Base-by-base conservation (phyloP, 345 rosid species). In the Acer negundo region DNA sequence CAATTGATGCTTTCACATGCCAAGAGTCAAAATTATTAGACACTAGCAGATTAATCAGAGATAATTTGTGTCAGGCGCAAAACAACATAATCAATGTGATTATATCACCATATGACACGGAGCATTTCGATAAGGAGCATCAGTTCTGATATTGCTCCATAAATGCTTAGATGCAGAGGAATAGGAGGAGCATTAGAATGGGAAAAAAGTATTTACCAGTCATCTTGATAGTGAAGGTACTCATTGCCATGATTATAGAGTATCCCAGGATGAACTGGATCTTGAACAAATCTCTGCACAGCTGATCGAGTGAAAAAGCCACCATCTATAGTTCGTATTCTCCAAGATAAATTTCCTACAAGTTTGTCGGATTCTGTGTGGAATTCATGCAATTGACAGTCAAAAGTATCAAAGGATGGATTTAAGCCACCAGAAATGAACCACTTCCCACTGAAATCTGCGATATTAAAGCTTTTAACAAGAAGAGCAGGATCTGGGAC, bases 161-260 rank as follows among this genome's bases (percentile, higher is more conserved):
- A 6, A 28, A 31, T 35, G 44, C 69, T 65, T 46, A 26, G 5
- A 26, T 17, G 47, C 42, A 49, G 17, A 74, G 59, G 9, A 61
- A 58, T 47, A 26, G 16, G 10, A n/a, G 8, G 1, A 63, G 75
- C 46, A 26, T 47, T 47, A 63, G 69, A 63, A 46, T 9, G 59
- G 9, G 26, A 13, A 63, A 26, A 3, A 63, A 24, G 66, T 31
- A 68, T 11, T 84, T 90, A 93, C 98, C 99, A 93, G 88, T 93
- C 98, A 82, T 96, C 98, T 90, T 96, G 89, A 83, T 93, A 92
- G 80, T 92, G 97, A 78, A 96, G 99, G 77, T 87, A 96, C 84
- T 91, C 99, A 76, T 96, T 96, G 80, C 89, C 89, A 63, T 93
- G 99, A 83, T 93, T 92, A 85, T 89, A 94, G 61, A 93, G 86